These are phyloP conservation scores for Pseudogymnoascus sp. DNA, from an alignment of 2,329 filamentous ascomycete genomes.

Conservation along the genomic window DNA sequence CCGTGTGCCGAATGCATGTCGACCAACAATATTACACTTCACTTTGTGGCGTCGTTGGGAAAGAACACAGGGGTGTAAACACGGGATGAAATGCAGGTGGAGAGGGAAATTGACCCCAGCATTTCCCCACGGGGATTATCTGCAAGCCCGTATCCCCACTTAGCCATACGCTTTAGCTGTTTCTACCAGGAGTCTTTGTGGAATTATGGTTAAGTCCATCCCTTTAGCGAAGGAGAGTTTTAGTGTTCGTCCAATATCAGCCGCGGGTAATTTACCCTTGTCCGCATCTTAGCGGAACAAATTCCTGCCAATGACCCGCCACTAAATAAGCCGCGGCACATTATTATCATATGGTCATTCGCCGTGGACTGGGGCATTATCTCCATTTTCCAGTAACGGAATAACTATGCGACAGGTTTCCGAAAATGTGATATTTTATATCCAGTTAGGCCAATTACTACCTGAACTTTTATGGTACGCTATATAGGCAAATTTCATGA, in stretches of 20 bases:
- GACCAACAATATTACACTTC: neutral
- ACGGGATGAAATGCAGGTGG: neutral
- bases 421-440: neutral
- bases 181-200: neutral
- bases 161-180: neutral
- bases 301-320: neutral
- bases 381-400: neutral
- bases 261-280: neutral
- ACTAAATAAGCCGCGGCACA: neutral
- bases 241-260: neutral
- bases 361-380: neutral
- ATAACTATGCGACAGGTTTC: neutral
- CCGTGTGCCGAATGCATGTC: neutral
- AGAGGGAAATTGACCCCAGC: neutral
- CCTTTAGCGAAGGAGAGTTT: neutral
- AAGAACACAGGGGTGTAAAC: neutral
- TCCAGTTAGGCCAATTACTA: neutral
- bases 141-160: neutral
- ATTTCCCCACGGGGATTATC: neutral
- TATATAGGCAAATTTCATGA: neutral
- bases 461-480: neutral
- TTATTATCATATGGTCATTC: neutral
- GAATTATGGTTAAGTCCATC: neutral
- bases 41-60: neutral
- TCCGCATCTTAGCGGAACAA: neutral